Conservation (phyloP, 2,329 filamentous ascomycete species). For the Xylariaceae sp. region DNA sequence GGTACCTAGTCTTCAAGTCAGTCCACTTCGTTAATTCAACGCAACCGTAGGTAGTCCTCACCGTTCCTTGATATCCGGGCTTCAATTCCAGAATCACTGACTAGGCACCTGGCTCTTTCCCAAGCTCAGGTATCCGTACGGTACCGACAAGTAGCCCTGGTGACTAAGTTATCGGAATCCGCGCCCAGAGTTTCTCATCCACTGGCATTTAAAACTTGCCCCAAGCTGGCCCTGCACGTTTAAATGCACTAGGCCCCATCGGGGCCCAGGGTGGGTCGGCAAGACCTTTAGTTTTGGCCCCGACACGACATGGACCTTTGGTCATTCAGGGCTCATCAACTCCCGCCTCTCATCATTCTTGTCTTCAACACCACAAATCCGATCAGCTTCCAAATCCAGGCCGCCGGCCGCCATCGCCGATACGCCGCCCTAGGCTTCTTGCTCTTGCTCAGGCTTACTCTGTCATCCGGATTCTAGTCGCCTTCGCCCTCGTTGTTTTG, state of each 20-base stretch:
- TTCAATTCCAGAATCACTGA: too few species aligned
- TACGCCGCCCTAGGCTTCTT: constrained; percentile 3
- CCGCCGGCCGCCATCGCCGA: constrained; percentile 11
- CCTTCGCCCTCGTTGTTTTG: too few species aligned
- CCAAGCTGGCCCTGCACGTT: constrained; percentile 21
- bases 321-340: constrained; percentile 28
- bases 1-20: too few species aligned
- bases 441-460: constrained; percentile 1
- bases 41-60: too few species aligned
- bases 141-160: background rate
- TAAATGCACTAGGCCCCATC: constrained; percentile 17
- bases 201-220: constrained; percentile 13
- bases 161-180: background rate
- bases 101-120: background rate
- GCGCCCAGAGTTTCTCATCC: constrained; percentile 1
- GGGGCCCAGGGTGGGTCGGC: constrained; percentile 18
- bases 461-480: background rate
- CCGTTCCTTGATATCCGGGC: too few species aligned
- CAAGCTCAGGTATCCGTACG: too few species aligned
- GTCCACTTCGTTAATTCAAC: too few species aligned
- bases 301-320: constrained; percentile 26
- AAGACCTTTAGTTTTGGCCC: constrained; percentile 26
- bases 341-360: constrained; percentile 27
- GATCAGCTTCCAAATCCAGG: constrained; percentile 5
- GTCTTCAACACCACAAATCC: constrained; percentile 26